Conservation (phyloP, 139 green algal genomes). For the Chlamydomonas asymmetrica region DNA sequence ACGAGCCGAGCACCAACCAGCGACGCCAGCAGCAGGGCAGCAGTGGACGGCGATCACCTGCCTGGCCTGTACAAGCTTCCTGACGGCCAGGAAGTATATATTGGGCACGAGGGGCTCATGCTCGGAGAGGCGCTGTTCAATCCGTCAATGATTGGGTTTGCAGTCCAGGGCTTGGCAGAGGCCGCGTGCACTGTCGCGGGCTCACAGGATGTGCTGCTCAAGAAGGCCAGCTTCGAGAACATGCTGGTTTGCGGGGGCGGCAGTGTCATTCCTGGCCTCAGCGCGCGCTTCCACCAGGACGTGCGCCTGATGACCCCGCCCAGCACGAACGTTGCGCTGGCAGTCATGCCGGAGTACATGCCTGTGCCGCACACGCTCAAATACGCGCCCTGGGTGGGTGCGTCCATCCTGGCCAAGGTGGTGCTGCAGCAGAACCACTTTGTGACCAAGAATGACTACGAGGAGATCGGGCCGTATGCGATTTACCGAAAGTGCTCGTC, state of each 20-base stretch:
- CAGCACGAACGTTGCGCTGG: slow-evolving; percentile 30
- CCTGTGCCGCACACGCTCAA: slow-evolving; percentile 4
- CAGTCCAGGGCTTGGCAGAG: slow-evolving; percentile 33
- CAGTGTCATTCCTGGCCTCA: slow-evolving; percentile 8
- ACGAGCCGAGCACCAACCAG: not conserved
- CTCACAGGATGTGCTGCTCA: slow-evolving; percentile 17
- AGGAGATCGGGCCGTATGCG: slow-evolving; percentile 72
- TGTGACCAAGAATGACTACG: slow-evolving; percentile 84
- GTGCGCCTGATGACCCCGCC: slow-evolving; percentile 32
- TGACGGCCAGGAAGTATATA: slow-evolving; percentile 42
- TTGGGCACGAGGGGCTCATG: slow-evolving; percentile 23
- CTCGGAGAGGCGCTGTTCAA: slow-evolving; percentile 58
- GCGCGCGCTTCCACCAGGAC: slow-evolving; percentile 46
- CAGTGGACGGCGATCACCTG: not conserved
- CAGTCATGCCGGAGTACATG: slow-evolving; percentile 43
- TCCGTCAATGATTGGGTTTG: slow-evolving; percentile 42
- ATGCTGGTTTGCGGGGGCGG: slow-evolving; percentile 55
- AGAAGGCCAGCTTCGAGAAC: slow-evolving; percentile 48
- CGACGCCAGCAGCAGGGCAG: not conserved
- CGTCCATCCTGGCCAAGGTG: slow-evolving; percentile 83
- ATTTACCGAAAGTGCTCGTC: slow-evolving; percentile 75
- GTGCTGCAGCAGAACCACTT: slow-evolving; percentile 75
- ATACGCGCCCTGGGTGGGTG: slow-evolving; percentile 81
- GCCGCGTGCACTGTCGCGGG: slow-evolving; percentile 19
- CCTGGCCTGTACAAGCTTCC: slow-evolving; percentile 43